These are phyloP conservation scores for Smithsoniella earleae DNA, from an alignment of 163 green algal species.

Conservation along the genomic window DNA sequence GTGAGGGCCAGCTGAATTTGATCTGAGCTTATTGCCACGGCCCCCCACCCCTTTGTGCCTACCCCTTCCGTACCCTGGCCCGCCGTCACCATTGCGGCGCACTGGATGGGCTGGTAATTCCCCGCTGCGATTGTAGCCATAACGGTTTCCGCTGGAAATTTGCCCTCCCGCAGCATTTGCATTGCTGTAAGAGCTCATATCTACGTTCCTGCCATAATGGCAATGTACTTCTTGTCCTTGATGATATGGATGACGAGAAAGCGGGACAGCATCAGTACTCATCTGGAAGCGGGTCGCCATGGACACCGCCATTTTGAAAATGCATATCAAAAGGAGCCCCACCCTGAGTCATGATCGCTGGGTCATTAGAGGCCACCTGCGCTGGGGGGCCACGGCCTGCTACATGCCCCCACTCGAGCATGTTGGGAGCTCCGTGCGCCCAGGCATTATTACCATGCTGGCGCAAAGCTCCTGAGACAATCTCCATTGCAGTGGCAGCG, in stretches of 20 bases:
- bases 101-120: neutral
- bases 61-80: neutral
- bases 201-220: neutral
- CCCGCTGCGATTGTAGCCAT: neutral
- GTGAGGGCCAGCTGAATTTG: neutral
- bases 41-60: neutral
- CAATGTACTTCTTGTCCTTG: neutral
- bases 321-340: neutral
- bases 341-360: neutral
- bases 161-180: neutral
- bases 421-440: neutral
- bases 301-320: neutral
- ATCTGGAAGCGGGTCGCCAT: neutral
- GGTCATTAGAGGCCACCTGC: neutral
- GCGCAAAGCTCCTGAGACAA: conserved; percentile 8
- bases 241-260: neutral
- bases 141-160: neutral
- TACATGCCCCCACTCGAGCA: no score
- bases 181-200: no score
- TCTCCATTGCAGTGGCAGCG: conserved; percentile 20
- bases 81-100: neutral
- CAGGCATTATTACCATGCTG: conserved; percentile 9
- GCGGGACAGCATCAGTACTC: neutral
- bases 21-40: neutral
- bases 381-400: no score